Evolutionary conservation across 2,329 filamentous ascomycete genomes (phyloP).

Genomic region (Trichoderma sp.): DNA sequence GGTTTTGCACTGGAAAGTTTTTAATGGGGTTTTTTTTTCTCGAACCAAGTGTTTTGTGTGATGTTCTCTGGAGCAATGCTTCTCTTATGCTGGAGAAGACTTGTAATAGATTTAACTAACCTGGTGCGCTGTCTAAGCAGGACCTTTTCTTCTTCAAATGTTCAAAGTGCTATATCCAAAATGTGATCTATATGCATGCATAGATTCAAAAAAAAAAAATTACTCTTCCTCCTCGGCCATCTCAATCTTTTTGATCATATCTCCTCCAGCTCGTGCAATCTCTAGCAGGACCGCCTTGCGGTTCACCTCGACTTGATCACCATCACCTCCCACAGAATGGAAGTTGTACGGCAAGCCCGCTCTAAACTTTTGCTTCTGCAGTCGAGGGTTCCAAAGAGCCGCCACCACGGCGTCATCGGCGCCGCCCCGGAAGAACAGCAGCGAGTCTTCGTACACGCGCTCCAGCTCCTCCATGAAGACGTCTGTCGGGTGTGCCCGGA

Average conservation of each 20-base stretch:
- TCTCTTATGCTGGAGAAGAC: neutral
- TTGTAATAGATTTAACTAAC: neutral
- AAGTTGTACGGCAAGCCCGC: conserved; percentile 69
- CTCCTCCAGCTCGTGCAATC: conserved; percentile 68
- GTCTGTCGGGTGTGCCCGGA: conserved; percentile 62
- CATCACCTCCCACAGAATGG: conserved; percentile 41
- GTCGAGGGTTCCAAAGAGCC: conserved; percentile 59
- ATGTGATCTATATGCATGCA: neutral
- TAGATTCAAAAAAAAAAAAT: neutral
- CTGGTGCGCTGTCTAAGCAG: neutral
- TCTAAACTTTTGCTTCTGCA: conserved; percentile 63
- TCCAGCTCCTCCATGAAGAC: conserved; percentile 69
- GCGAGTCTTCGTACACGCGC: conserved; percentile 63
- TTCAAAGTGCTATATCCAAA: conserved; percentile 1
- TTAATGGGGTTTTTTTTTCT: neutral
- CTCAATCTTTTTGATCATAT: conserved; percentile 70
- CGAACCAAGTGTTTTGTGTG: conserved; percentile 3
- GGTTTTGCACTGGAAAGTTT: conserved; percentile 22
- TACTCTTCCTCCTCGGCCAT: conserved; percentile 32
- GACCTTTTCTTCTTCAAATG: neutral
- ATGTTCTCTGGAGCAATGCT: neutral
- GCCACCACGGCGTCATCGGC: conserved; percentile 57
- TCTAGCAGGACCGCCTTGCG: conserved; percentile 68
- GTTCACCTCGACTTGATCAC: conserved; percentile 63
- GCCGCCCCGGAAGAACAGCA: conserved; percentile 79